Conservation (phyloP, 2,329 filamentous ascomycete species). For the Rhexocercosporidium sp. region DNA sequence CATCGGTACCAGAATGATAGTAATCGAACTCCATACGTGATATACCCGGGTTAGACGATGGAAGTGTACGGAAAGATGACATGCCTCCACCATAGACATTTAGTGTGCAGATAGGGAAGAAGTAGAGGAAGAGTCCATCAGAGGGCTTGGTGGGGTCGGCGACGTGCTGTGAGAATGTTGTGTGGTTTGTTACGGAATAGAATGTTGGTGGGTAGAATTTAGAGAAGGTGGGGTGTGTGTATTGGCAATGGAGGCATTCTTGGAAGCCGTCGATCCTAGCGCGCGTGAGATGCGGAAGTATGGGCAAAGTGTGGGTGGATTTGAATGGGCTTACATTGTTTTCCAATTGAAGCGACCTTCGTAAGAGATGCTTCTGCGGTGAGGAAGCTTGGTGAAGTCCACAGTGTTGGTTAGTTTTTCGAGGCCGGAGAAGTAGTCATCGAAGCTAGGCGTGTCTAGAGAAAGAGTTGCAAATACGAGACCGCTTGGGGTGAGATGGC, state of each 20-base stretch:
- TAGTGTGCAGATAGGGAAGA: conserved; percentile 61
- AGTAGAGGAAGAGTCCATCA: conserved; percentile 61
- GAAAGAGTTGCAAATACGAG: conserved; percentile 58
- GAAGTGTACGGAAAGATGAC: conserved; percentile 60
- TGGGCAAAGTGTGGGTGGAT: not conserved
- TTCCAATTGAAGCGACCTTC: conserved; percentile 64
- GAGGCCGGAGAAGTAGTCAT: conserved; percentile 58
- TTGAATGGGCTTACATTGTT: conserved; percentile 51
- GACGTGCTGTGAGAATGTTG: conserved; percentile 61
- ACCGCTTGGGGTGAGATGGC: conserved; percentile 53
- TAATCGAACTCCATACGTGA: conserved; percentile 65
- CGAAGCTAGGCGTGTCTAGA: conserved; percentile 52
- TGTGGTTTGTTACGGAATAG: conserved; percentile 59
- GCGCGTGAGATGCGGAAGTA: not conserved
- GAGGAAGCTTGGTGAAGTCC: conserved; percentile 58
- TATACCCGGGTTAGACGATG: conserved; percentile 53
- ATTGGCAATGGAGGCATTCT: conserved; percentile 63
- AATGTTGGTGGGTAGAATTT: conserved; percentile 59
- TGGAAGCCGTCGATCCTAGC: conserved; percentile 60
- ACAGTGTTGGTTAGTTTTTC: conserved; percentile 54
- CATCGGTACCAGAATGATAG: conserved; percentile 54
- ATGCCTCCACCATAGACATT: conserved; percentile 64
- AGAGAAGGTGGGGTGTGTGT: conserved; percentile 61
- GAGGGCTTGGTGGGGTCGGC: conserved; percentile 57
- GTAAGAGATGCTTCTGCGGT: conserved; percentile 59